Base-by-base conservation (phyloP, 2,329 filamentous ascomycete genomes). In the Fusarium tanahbumbuense region DNA sequence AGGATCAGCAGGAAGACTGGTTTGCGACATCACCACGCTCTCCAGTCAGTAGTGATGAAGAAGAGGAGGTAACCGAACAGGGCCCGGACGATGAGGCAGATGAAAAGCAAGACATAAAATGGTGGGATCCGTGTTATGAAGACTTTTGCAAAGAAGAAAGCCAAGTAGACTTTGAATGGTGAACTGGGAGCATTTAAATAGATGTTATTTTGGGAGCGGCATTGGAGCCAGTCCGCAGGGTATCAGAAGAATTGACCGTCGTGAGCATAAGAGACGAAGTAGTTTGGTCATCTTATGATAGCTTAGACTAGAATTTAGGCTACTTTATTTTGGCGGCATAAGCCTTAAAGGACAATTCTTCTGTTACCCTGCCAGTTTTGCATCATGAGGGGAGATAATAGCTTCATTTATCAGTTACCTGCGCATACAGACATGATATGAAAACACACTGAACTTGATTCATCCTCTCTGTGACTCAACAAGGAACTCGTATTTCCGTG, bases 401-500 rank as follows among this genome's bases (percentile, higher is more conserved):
- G 34, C 32, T 70, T 67, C 46, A 55, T 56, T 48, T 60, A 55
- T 60, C n/a, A 44, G 54, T 52, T 67, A 63, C 49, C 64, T 42
- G 37, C 48, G 53, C 48, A 45, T 32, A 64, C 16, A 34, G 27
- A 45, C 49, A 50, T 50, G 55, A 59, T 37, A 64, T 22, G 48
- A 52, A 40, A 52, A 49, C 57, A 37, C 53, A 60, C 52, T 48
- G 22, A 54, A 30, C 28, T 53, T 23, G 27, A 46, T 44, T 56
- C 22, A 61, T 50, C 30, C 16, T 52, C 42, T 60, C 42, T 60
- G 68, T 56, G 67, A 57, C 58, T 70, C 34, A 71, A 68, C 53
- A 61, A 74, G 67, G 46, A 73, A 69, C 70, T 73, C 69, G 54
- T 61, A 73, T 76, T 74, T 70, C 61, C 73, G 53, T 61, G 73